Conservation (phyloP, 768 basidiomycete species). For the Amanita molliuscula region DNA sequence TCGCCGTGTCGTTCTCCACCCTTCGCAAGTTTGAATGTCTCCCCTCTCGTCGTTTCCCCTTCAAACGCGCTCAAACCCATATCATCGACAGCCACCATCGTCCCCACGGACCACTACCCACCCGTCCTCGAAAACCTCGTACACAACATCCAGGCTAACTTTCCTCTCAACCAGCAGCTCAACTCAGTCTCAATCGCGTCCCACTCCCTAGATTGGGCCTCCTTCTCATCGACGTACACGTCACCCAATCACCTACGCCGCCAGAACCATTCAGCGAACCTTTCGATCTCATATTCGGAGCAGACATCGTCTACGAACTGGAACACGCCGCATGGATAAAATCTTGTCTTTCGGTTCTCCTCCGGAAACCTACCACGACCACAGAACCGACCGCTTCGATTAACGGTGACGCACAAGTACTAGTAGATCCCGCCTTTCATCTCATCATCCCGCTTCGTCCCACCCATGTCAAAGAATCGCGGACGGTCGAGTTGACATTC, state of each 20-base stretch:
- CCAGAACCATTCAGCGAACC: constrained; percentile 15
- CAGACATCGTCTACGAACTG: constrained; percentile 77
- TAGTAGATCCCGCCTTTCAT: constrained; percentile 38
- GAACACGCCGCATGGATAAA: constrained; percentile 66
- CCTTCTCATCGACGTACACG: constrained; percentile 12
- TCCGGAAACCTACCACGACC: constrained; percentile 23
- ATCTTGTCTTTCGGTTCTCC: constrained; percentile 39
- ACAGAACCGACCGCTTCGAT: neutral
- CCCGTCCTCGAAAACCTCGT: constrained; percentile 61
- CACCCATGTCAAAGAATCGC: constrained; percentile 51
- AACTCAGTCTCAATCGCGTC: constrained; percentile 9
- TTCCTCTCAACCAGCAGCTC: constrained; percentile 13
- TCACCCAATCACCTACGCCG: neutral
- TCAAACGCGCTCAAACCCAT: neutral
- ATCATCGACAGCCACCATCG: constrained; percentile 21
- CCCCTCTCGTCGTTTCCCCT: neutral
- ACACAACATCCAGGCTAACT: constrained; percentile 50
- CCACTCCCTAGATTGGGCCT: constrained; percentile 54
- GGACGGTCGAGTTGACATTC: constrained; percentile 49
- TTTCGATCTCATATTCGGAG: constrained; percentile 68
- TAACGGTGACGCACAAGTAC: neutral
- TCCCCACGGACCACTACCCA: constrained; percentile 74
- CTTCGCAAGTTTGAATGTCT: neutral
- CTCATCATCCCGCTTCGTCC: constrained; percentile 68
- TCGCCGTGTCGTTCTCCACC: neutral